Evolutionary conservation across 2,329 filamentous ascomycete genomes (phyloP), one percentile per base, ranked within the genome.

Genomic region (Claviceps purpurea): DNA sequence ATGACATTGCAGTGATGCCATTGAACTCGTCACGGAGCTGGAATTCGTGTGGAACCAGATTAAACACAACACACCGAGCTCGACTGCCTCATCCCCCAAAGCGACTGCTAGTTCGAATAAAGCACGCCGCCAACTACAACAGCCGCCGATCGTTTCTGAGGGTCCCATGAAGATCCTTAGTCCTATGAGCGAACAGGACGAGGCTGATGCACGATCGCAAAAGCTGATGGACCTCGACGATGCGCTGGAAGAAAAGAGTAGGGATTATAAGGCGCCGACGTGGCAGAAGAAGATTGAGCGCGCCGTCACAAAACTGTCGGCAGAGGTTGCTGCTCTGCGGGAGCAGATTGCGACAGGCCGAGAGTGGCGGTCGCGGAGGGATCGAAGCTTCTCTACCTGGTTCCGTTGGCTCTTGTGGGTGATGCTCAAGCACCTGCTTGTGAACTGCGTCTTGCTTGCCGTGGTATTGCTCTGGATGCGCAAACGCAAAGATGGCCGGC

Each of bases 11-110:
- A 83, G 79, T 48, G 89, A 95, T 65, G 89, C 89, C 7, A 79
- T 84, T 54, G 90, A 95, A 68, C 76, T 98, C 41, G 90, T 97
- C 40, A 77, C 83, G 10, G 93, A 98, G 68, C 79, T 98, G n/a
- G 93, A 98, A 69, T 98, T 97, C 62, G 91, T 98, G 41, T 98
- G 93, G 93, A 89, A 96, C 60, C 93, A 97, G 67, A 91, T 98
- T 60, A 95, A 93, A 68, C 85, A 85, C 59, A 96, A 91, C 61
- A 80, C 81, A 11, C 81, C 84, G 4, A 80, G 78, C 18, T 82
- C 84, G 40, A 71, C 82, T 41, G 65, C 77, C 42, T 75, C 77
- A 11, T 79, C 76, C 1, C 75, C 77, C n/a, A 73, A 75, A 57
- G 70, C 70, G 26, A 67, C 64, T 51, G 66, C 64, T 51, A 60